A percentile compares a stretch with the other conserved stretches of the same genome.
These are phyloP conservation scores for Scedosporium boydii DNA, from an alignment of 2,329 filamentous ascomycete genomes.

Conservation along the genomic window DNA sequence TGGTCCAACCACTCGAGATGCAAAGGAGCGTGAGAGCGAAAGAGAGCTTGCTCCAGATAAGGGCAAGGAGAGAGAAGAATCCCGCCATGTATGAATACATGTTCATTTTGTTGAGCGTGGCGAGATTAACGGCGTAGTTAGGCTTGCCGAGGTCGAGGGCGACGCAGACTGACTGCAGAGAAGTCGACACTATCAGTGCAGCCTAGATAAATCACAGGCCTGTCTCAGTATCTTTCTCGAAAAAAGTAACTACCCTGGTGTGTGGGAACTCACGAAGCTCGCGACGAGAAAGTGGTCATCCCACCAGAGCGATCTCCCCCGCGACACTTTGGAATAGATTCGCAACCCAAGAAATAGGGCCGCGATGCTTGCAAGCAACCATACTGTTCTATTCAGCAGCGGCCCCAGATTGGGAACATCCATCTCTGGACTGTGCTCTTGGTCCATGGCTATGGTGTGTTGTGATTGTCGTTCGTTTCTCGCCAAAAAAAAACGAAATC, in stretches of 20 bases:
- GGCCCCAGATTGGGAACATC: not conserved
- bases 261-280: slow-evolving; percentile 11
- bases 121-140: not conserved
- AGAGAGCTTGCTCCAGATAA: slow-evolving; percentile 19
- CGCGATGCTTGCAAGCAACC: slow-evolving; percentile 3
- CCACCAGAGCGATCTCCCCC: slow-evolving; percentile 10
- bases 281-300: slow-evolving; percentile 13
- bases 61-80: slow-evolving; percentile 4
- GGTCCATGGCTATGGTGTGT: not conserved
- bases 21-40: slow-evolving; percentile 17
- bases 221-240: not conserved
- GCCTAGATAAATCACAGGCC: slow-evolving; percentile 7
- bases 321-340: slow-evolving; percentile 13
- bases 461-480: not conserved
- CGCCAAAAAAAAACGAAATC: not conserved
- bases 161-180: not conserved
- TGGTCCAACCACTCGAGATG: slow-evolving; percentile 12
- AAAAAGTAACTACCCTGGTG: not conserved
- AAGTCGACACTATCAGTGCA: slow-evolving; percentile 5
- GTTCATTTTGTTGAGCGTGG: not conserved
- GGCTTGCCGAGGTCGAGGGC: not conserved
- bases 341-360: slow-evolving; percentile 11
- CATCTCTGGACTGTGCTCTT: not conserved
- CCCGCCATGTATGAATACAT: slow-evolving; percentile 5
- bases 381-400: not conserved